A percentile compares a stretch with the other conserved stretches of the same genome.
Evolutionary conservation across 345 rosid genomes (phyloP).

Genomic region (thale cress (Arabidopsis thaliana)): TAIR10.1 NC_003070.9:20883501-20884000

Average conservation of each 20-base stretch:
- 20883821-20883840: constrained; percentile 91
- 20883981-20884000: constrained; percentile 35
- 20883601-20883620: constrained; percentile 9
- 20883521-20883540: constrained; percentile 34
- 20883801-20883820: constrained; percentile 80
- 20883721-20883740: constrained; percentile 78
- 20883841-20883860: constrained; percentile 73
- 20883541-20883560: neutral
- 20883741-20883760: constrained; percentile 66
- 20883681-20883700: constrained; percentile 75
- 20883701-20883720: constrained; percentile 85
- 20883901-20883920: constrained; percentile 96
- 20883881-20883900: constrained; percentile 98
- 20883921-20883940: constrained; percentile 94
- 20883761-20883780: constrained; percentile 73
- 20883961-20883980: constrained; percentile 96
- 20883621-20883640: constrained; percentile 9
- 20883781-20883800: constrained; percentile 97
- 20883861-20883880: constrained; percentile 82
- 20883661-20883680: constrained; percentile 81
- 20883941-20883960: constrained; percentile 93
- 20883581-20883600: neutral
- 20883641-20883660: constrained; percentile 60
- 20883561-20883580: constrained; percentile 14
- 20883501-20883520: constrained; percentile 60